Evolutionary conservation across 306 rosid species (phyloP).

Genomic region (Quercus berberidifolia): DNA sequence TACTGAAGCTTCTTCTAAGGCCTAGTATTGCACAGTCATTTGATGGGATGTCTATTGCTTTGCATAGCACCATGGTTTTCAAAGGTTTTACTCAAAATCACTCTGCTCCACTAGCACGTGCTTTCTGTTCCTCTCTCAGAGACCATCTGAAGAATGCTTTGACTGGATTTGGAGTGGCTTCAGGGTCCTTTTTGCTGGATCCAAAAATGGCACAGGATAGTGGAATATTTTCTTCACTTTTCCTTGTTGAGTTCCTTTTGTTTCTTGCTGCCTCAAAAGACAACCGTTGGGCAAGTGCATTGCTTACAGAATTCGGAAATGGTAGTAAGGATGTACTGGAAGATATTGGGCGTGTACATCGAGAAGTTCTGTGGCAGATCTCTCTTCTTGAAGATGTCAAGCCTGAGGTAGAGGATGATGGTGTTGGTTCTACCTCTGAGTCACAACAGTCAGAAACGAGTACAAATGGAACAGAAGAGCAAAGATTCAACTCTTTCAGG

Average conservation of each 20-base stretch:
- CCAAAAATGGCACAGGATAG: slow-evolving; percentile 64
- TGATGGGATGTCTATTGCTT: slow-evolving; percentile 93
- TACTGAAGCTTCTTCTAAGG: slow-evolving; percentile 70
- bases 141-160: slow-evolving; percentile 78
- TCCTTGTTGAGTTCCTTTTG: slow-evolving; percentile 84
- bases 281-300: slow-evolving; percentile 86
- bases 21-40: slow-evolving; percentile 84
- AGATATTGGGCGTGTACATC: slow-evolving; percentile 79
- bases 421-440: slow-evolving; percentile 57
- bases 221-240: slow-evolving; percentile 66
- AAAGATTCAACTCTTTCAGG: slow-evolving; percentile 84
- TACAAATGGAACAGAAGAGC: slow-evolving; percentile 76
- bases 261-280: slow-evolving; percentile 97
- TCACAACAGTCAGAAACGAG: slow-evolving; percentile 61
- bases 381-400: slow-evolving; percentile 80
- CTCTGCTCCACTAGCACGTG: slow-evolving; percentile 77
- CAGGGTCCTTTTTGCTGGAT: slow-evolving; percentile 68
- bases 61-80: slow-evolving; percentile 97
- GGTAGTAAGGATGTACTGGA: slow-evolving; percentile 83
- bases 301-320: slow-evolving; percentile 87
- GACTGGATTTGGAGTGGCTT: slow-evolving; percentile 51
- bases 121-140: slow-evolving; percentile 79
- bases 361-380: slow-evolving; percentile 90
- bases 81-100: slow-evolving; percentile 95
- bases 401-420: slow-evolving; percentile 62